Evolutionary conservation across 768 basidiomycete species (phyloP).

Genomic region (Pleurotus eryngii): DNA sequence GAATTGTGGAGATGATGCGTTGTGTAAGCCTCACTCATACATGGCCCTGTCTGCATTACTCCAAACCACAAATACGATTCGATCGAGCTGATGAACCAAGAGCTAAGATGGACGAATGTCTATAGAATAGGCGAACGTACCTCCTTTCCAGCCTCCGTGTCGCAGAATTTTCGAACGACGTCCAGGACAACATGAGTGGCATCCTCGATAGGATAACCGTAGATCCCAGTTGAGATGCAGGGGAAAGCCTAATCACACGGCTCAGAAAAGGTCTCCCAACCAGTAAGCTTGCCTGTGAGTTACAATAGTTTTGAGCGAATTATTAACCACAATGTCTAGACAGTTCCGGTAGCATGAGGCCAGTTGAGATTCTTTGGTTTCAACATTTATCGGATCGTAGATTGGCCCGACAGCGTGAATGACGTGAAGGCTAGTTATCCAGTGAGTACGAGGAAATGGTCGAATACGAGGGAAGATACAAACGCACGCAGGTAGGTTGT

Average conservation of each 20-base stretch:
- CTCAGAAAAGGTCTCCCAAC: not conserved
- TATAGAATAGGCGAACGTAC: conserved; percentile 24
- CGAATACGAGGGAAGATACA: not conserved
- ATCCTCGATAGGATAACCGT: conserved; percentile 71
- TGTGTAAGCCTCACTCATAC: conserved; percentile 52
- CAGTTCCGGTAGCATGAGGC: conserved; percentile 67
- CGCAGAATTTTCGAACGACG: conserved; percentile 53
- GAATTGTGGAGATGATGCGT: not conserved
- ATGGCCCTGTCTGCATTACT: conserved; percentile 57
- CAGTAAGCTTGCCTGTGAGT: conserved; percentile 16
- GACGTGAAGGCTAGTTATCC: conserved; percentile 52
- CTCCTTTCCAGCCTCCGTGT: conserved; percentile 46
- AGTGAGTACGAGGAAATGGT: not conserved
- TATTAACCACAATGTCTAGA: conserved; percentile 57
- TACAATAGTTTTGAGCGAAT: conserved; percentile 64
- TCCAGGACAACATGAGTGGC: conserved; percentile 71
- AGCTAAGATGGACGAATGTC: not conserved
- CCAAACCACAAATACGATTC: conserved; percentile 75
- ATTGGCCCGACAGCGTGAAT: conserved; percentile 84
- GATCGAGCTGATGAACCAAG: conserved; percentile 47
- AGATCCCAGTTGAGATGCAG: conserved; percentile 76
- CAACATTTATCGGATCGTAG: conserved; percentile 40
- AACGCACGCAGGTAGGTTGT: conserved; percentile 81
- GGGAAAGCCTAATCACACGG: conserved; percentile 71
- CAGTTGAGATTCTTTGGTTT: conserved; percentile 49